These are phyloP conservation scores for Phytophthora gonapodyides DNA, from an alignment of 352 stramenopile species.

Conservation along the genomic window DNA sequence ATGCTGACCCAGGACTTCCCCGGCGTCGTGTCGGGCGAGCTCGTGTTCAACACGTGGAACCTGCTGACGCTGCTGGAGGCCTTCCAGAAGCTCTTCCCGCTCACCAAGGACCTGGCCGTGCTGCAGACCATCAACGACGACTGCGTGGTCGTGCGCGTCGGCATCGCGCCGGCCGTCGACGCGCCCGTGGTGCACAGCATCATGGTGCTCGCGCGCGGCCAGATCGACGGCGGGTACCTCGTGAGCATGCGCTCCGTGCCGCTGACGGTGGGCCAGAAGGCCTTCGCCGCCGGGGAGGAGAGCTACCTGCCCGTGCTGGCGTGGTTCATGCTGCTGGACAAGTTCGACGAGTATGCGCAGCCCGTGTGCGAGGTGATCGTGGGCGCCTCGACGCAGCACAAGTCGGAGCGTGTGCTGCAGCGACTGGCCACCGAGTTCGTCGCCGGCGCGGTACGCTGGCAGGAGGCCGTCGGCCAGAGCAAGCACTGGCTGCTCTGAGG, in stretches of 20 bases:
- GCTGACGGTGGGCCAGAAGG: slow-evolving; percentile 38
- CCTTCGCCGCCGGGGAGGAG: slow-evolving; percentile 37
- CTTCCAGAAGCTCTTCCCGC: slow-evolving; percentile 42
- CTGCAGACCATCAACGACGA: slow-evolving; percentile 55
- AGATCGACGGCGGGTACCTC: slow-evolving; percentile 51
- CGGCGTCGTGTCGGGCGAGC: slow-evolving; percentile 37
- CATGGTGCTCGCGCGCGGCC: slow-evolving; percentile 45
- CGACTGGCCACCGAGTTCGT: slow-evolving; percentile 29
- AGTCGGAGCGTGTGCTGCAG: slow-evolving; percentile 26
- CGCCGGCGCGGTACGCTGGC: slow-evolving; percentile 41
- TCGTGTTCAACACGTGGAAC: slow-evolving; percentile 53
- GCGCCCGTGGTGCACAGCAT: slow-evolving; percentile 46
- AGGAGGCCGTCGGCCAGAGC: slow-evolving; percentile 40
- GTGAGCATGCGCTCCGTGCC: slow-evolving; percentile 48
- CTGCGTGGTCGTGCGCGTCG: slow-evolving; percentile 45
- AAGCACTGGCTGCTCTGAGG: slow-evolving; percentile 36
- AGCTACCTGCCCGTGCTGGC: slow-evolving; percentile 36
- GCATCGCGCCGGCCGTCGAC: slow-evolving; percentile 31
- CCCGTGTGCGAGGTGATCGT: slow-evolving; percentile 45
- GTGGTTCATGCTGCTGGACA: slow-evolving; percentile 54
- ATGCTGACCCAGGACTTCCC: slow-evolving; percentile 43
- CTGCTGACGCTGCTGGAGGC: slow-evolving; percentile 35
- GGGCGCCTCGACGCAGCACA: slow-evolving; percentile 37
- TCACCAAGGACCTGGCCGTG: slow-evolving; percentile 45
- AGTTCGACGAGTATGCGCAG: slow-evolving; percentile 35